Base-by-base conservation (phyloP, 2,329 filamentous ascomycete species). In the Passalora sequoiae region DNA sequence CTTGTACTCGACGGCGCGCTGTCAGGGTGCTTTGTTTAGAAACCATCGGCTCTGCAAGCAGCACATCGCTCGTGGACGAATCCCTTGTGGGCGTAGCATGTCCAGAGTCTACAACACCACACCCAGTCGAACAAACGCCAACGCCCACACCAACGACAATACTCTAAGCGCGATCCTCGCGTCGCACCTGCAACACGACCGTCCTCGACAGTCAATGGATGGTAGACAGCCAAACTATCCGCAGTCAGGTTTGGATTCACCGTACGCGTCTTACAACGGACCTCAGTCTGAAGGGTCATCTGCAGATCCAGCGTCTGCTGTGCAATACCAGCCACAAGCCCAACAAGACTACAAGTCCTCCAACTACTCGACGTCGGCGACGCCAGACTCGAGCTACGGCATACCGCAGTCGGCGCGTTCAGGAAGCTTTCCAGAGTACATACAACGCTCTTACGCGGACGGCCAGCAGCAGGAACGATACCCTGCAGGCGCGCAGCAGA, bases 231-330 rank as follows among this genome's bases (percentile, higher is more conserved):
- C 69, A 60, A 70, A 73, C 44, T 74, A 73, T 60, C 54, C 60
- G 55, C 66, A 74, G 69, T 71, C 70, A 73, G 71, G 71, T 73
- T 72, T 73, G 70, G 69, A 63, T 65, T 68, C 68, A 66, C 73
- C 74, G 66, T 73, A 74, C 68, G 58, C 61, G 53, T 66, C 70
- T 50, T 75, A 75, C 60, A 65, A 65, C 61, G 70, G 72, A 65
- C 63, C 78, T 71, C 78, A 83, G 76, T 89, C 88, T 89, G 87
- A 94, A 84, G 82, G 77, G 68, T 79, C 83, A 51, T 66, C 77
- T 72, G 81, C 85, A 92, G 89, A 94, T 84, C 86, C 87, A 77
- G 77, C 84, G 71, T 86, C 89, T 86, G 84, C 86, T 84, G 86
- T 85, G 72, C 85, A 91, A 71, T 94, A 94, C 72, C 76, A 85